Conservation (phyloP, 208 protist genomes). For the Trypanosoma mega region DNA sequence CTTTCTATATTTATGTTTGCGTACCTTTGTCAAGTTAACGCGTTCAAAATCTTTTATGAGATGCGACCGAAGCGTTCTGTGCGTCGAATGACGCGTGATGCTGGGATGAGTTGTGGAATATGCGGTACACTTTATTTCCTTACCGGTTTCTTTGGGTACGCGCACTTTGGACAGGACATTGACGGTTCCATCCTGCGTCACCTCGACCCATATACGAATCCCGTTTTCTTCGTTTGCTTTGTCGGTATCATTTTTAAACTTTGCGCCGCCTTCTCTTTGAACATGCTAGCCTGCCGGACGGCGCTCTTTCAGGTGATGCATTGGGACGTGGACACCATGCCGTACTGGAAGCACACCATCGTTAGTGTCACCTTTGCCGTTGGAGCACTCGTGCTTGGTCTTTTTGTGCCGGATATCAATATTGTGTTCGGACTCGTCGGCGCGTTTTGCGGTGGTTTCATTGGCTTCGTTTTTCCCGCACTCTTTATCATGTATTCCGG, state of each 20-base stretch:
- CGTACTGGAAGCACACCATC: slow-evolving; percentile 59
- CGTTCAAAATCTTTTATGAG: slow-evolving; percentile 72
- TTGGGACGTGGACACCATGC: slow-evolving; percentile 51
- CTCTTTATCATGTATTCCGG: slow-evolving; percentile 96
- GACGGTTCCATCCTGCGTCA: slow-evolving; percentile 62
- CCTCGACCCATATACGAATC: slow-evolving; percentile 55
- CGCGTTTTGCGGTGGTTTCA: slow-evolving; percentile 47
- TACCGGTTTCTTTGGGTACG: slow-evolving; percentile 76
- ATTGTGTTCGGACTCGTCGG: slow-evolving; percentile 66
- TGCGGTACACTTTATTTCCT: slow-evolving; percentile 75
- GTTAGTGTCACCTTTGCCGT: slow-evolving; percentile 57
- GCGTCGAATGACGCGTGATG: slow-evolving; percentile 45
- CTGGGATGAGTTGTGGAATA: slow-evolving; percentile 51
- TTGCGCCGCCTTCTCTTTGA: slow-evolving; percentile 73
- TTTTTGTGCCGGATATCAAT: slow-evolving; percentile 32
- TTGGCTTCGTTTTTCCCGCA: slow-evolving; percentile 73
- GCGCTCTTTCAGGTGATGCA: slow-evolving; percentile 68
- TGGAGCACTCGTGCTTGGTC: slow-evolving; percentile 25
- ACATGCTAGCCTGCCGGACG: slow-evolving; percentile 70
- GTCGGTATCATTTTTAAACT: slow-evolving; percentile 75
- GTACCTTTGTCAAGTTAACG: slow-evolving; percentile 80
- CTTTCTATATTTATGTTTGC: slow-evolving; percentile 84
- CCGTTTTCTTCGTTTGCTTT: slow-evolving; percentile 57
- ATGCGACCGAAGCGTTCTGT: slow-evolving; percentile 44
- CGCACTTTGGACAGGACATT: slow-evolving; percentile 62